Evolutionary conservation across 306 rosid genomes (phyloP).

Genomic region (Elaeagnus macrophylla): DNA sequence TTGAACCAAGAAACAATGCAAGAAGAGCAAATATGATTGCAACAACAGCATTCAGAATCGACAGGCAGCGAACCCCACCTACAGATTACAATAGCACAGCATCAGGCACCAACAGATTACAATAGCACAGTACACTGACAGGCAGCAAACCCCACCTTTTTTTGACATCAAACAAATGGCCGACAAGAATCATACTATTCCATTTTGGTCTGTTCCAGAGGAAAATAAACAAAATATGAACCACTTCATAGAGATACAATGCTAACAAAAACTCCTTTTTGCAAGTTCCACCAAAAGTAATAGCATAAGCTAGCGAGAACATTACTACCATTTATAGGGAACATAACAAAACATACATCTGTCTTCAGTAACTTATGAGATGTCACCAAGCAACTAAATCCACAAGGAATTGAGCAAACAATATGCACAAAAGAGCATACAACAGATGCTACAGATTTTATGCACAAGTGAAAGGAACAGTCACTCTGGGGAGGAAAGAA

Average conservation of each 20-base stretch:
- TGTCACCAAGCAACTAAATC: too few species aligned
- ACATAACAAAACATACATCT: too few species aligned
- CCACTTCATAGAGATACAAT: too few species aligned
- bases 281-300: too few species aligned
- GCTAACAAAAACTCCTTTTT: too few species aligned
- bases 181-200: too few species aligned
- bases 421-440: not conserved
- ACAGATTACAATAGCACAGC: constrained; percentile 21
- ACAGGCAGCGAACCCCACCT: constrained; percentile 94
- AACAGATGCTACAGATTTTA: not conserved
- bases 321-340: too few species aligned
- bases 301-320: too few species aligned
- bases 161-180: not conserved
- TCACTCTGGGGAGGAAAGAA: constrained; percentile 1
- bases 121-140: not conserved
- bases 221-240: too few species aligned
- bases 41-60: constrained; percentile 64
- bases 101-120: constrained; percentile 11
- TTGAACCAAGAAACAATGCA: constrained; percentile 89
- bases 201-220: too few species aligned
- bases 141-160: not conserved
- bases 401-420: not conserved
- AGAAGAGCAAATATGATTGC: constrained; percentile 79
- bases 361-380: too few species aligned
- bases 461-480: not conserved